Percentiles rank a stretch among this genome's conserved stretches.
phyloP scores from a whole-genome alignment of 306 rosid species.

The Prunus dulcis region DNA sequence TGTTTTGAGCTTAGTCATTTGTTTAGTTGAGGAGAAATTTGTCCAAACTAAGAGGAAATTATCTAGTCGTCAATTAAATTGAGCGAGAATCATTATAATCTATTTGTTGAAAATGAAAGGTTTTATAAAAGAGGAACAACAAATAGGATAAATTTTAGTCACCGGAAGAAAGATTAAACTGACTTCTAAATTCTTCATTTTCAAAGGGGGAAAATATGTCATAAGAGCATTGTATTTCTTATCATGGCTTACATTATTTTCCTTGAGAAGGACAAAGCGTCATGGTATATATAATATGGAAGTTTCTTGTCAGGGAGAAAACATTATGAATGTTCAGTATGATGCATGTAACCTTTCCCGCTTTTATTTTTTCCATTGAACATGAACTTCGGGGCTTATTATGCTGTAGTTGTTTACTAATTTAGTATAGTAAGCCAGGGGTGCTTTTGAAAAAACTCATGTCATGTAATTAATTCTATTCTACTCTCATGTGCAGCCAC shows the following conservation, averaged over 20 bases:
- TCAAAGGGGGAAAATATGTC: not conserved
- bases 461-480: slow-evolving; percentile 5
- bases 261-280: not conserved
- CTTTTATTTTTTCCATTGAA: not conserved
- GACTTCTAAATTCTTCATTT: not conserved
- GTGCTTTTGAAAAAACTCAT: not conserved
- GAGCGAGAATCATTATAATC: not conserved
- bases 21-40: not conserved
- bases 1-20: not conserved
- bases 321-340: not conserved
- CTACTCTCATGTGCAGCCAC: slow-evolving; percentile 48
- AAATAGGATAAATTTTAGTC: not conserved
- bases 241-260: not conserved
- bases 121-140: not conserved
- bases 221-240: not conserved
- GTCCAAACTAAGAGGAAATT: not conserved
- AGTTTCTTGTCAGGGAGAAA: not conserved
- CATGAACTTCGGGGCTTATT: not conserved
- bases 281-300: not conserved
- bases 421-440: not conserved
- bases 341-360: not conserved
- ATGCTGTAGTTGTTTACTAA: not conserved
- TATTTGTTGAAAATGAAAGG: not conserved
- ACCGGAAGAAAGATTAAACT: not conserved
- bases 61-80: not conserved